These are phyloP conservation scores for Pythium dissotocum DNA, from an alignment of 352 stramenopile species.

Conservation along the genomic window DNA sequence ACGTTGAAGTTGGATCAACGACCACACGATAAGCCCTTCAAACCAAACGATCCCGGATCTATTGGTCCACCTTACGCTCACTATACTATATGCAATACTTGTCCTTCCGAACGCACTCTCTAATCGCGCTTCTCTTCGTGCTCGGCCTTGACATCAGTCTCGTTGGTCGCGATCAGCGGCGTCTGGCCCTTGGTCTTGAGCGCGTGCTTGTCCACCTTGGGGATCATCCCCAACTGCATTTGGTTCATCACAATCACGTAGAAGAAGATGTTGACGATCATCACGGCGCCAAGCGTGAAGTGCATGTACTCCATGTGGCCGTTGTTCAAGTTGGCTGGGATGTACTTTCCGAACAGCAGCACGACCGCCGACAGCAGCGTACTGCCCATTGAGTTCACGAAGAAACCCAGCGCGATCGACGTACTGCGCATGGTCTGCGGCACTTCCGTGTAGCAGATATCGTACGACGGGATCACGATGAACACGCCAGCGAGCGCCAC, in stretches of 20 bases:
- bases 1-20: no score
- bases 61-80: neutral
- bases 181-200: conserved; percentile 1
- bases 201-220: conserved; percentile 4
- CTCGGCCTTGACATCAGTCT: conserved; percentile 1
- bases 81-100: neutral
- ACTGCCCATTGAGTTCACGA: conserved; percentile 33
- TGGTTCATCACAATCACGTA: conserved; percentile 39
- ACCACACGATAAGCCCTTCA: no score
- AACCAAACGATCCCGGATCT: no score
- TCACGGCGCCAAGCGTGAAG: conserved; percentile 37
- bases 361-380: conserved; percentile 44
- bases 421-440: conserved; percentile 35
- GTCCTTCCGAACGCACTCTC: neutral
- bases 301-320: conserved; percentile 35
- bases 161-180: neutral
- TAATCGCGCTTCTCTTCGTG: neutral
- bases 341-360: conserved; percentile 49
- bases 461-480: conserved; percentile 33
- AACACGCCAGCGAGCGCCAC: conserved; percentile 30
- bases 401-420: conserved; percentile 41
- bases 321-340: conserved; percentile 33
- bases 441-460: conserved; percentile 48
- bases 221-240: conserved; percentile 6
- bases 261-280: conserved; percentile 44